phyloP scores from a whole-genome alignment of 805 yeast species.

The Saccharomycopsis synnaedendra region DNA sequence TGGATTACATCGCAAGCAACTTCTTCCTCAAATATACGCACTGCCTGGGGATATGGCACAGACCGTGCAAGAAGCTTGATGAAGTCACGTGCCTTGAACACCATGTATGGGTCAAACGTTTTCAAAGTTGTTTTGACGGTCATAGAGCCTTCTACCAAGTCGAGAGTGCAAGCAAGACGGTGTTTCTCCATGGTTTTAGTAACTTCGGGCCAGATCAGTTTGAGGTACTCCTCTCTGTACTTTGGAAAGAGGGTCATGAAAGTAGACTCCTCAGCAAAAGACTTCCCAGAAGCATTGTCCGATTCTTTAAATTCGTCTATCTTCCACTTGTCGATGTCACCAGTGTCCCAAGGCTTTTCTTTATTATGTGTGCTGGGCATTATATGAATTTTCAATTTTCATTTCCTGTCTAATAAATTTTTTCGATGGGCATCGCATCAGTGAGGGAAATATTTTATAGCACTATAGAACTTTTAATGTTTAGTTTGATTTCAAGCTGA shows the following conservation, averaged over 20 bases:
- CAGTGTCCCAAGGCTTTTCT: constrained; percentile 98
- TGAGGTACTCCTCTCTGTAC: constrained; percentile 84
- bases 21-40: constrained; percentile 83
- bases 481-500: too few relatives aligned
- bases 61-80: constrained; percentile 90
- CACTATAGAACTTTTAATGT: too few relatives aligned
- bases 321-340: constrained; percentile 88
- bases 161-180: constrained; percentile 72
- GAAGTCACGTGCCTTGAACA: constrained; percentile 88
- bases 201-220: constrained; percentile 89
- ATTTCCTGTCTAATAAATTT: neutral
- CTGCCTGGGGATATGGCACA: constrained; percentile 95
- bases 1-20: constrained; percentile 93
- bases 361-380: constrained; percentile 92
- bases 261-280: constrained; percentile 92
- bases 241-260: constrained; percentile 94
- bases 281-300: constrained; percentile 75
- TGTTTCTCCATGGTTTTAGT: constrained; percentile 65
- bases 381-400: neutral
- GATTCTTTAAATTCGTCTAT: constrained; percentile 81
- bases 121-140: constrained; percentile 92
- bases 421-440: too few relatives aligned
- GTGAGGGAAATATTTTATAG: too few relatives aligned
- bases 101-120: constrained; percentile 89
- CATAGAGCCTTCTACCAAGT: constrained; percentile 95